These are phyloP conservation scores for Lactarius indigo DNA, from an alignment of 768 basidiomycete species.

Conservation along the genomic window DNA sequence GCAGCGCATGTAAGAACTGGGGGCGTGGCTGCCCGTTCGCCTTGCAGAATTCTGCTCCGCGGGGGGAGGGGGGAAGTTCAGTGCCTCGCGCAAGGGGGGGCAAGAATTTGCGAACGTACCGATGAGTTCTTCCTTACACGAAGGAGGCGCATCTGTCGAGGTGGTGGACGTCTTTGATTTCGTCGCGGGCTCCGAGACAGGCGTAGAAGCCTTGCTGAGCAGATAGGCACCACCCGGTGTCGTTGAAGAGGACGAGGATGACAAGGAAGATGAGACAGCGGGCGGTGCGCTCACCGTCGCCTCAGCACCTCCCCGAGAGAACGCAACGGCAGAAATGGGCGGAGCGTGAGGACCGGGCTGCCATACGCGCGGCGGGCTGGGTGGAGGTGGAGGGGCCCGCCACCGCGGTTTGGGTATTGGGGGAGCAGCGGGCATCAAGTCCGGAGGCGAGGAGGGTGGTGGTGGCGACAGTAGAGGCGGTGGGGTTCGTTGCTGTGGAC, in stretches of 20 bases:
- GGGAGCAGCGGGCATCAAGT: not conserved
- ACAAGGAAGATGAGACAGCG: not conserved
- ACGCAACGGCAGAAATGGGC: not conserved
- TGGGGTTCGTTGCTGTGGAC: not conserved
- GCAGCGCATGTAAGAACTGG: conserved; percentile 1
- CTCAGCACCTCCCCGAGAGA: not conserved
- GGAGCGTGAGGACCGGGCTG: conserved; percentile 14
- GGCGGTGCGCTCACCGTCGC: not conserved
- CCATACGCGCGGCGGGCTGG: conserved; percentile 15
- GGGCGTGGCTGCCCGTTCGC: not conserved
- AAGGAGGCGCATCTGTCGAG: not conserved
- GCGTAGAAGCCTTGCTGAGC: not conserved
- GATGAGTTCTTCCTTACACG: conserved; percentile 7
- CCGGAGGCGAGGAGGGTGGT: not conserved
- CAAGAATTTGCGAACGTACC: conserved; percentile 13
- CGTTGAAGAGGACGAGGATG: not conserved
- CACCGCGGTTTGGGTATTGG: not conserved
- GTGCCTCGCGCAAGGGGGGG: not conserved
- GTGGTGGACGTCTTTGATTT: not conserved
- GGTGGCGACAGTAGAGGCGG: not conserved
- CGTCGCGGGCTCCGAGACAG: not conserved
- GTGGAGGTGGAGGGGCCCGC: not conserved
- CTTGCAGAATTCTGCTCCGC: conserved; percentile 13
- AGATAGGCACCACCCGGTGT: not conserved
- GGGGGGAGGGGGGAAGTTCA: no score